phyloP scores from a whole-genome alignment of 202 grass and related monocot species.

The Setaria viridis region DNA sequence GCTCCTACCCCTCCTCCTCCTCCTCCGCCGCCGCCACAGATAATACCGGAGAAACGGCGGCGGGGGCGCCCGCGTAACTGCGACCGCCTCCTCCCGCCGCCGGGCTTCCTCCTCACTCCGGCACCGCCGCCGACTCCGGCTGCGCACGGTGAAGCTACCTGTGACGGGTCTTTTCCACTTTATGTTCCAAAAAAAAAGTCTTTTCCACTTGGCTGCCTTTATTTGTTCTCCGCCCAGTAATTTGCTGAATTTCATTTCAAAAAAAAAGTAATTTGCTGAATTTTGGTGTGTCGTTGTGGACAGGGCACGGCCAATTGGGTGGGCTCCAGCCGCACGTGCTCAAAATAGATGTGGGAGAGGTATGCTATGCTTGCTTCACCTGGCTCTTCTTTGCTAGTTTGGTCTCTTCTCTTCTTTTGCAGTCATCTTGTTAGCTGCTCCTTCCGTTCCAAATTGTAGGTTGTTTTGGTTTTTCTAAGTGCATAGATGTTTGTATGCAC shows the following conservation, averaged over 20 bases:
- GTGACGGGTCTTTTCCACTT: neutral
- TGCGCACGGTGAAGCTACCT: constrained; percentile 31
- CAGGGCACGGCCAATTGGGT: constrained; percentile 42
- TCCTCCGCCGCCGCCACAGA: neutral
- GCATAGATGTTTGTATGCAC: no score
- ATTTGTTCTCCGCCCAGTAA: no score
- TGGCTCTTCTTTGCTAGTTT: neutral
- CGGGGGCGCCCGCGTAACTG: constrained; percentile 51
- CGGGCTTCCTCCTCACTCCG: constrained; percentile 39
- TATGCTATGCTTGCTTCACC: neutral
- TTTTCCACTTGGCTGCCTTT: neutral
- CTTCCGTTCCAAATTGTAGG: no score
- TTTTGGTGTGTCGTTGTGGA: neutral
- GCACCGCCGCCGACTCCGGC: constrained; percentile 5
- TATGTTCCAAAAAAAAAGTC: neutral
- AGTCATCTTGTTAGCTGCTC: neutral
- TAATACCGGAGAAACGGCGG: constrained; percentile 11
- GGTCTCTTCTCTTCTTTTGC: neutral
- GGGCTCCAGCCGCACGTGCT: constrained; percentile 63
- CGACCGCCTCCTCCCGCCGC: constrained; percentile 43
- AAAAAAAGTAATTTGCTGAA: constrained; percentile 14
- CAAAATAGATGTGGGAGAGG: constrained; percentile 63
- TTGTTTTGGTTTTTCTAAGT: no score
- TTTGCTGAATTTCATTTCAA: no score
- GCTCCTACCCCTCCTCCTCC: neutral